Conservation (phyloP, 2,329 filamentous ascomycete species). For the Chrysoporthe austroafricana region DNA sequence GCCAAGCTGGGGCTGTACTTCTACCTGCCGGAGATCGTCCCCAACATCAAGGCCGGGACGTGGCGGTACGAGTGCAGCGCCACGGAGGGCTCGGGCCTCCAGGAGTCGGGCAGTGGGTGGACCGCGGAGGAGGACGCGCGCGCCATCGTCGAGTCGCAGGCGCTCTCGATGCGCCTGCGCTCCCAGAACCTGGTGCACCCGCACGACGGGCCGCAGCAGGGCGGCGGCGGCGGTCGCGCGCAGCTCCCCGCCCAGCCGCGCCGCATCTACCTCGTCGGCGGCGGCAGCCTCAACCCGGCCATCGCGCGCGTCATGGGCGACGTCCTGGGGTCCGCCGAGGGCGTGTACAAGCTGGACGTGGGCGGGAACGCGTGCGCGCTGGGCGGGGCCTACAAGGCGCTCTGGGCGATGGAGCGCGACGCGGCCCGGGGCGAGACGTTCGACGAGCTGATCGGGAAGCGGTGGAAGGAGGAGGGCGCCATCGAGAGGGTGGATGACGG, state of each 20-base stretch:
- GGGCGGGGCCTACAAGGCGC: constrained; percentile 92
- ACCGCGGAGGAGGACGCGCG: constrained; percentile 74
- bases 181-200: constrained; percentile 73
- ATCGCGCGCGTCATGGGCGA: constrained; percentile 85
- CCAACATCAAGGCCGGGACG: constrained; percentile 82
- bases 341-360: constrained; percentile 91
- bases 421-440: constrained; percentile 70
- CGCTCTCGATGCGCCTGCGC: constrained; percentile 86
- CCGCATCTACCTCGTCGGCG: constrained; percentile 91
- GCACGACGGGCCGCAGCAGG: constrained; percentile 39
- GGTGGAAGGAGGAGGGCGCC: constrained; percentile 86
- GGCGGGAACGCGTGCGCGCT: constrained; percentile 94
- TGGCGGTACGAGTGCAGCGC: constrained; percentile 74
- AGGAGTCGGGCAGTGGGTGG: constrained; percentile 46
- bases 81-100: constrained; percentile 57
- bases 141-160: constrained; percentile 90
- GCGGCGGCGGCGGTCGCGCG: neutral
- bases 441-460: constrained; percentile 79
- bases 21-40: constrained; percentile 91
- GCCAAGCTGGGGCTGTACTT: constrained; percentile 94
- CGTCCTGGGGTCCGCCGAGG: constrained; percentile 85
- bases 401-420: constrained; percentile 81
- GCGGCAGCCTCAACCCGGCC: constrained; percentile 85
- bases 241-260: constrained; percentile 80
- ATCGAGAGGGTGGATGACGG: constrained; percentile 83